phyloP scores from a whole-genome alignment of 306 rosid genomes.

The Prinsepia uniflora region DNA sequence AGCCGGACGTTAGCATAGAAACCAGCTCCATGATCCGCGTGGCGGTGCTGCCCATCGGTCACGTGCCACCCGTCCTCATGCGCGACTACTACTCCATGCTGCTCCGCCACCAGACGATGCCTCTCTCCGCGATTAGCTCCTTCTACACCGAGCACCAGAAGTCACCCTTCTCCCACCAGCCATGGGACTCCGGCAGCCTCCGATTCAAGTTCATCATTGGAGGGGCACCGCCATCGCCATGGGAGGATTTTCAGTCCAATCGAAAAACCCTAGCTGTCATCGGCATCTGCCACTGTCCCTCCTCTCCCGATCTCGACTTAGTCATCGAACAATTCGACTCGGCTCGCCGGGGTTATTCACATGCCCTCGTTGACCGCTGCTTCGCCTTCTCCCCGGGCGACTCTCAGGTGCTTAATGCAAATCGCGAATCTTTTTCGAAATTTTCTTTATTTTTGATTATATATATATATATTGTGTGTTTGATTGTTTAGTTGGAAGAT shows the following conservation, averaged over 20 bases:
- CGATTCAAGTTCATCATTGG: conserved; percentile 84
- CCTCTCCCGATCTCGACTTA: conserved; percentile 75
- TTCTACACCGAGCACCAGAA: conserved; percentile 96
- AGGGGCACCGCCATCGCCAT: conserved; percentile 73
- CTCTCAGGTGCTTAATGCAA: conserved; percentile 52
- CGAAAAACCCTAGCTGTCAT: conserved; percentile 80
- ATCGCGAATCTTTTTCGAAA: background rate
- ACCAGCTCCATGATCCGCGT: conserved; percentile 78
- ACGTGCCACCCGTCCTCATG: conserved; percentile 51
- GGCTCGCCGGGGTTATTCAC: conserved; percentile 52
- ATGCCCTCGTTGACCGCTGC: conserved; percentile 81
- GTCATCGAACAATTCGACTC: conserved; percentile 44
- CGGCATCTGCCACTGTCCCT: conserved; percentile 91
- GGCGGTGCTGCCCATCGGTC: conserved; percentile 86
- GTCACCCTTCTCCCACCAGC: conserved; percentile 83
- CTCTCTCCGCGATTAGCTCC: conserved; percentile 79
- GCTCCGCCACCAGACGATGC: conserved; percentile 67
- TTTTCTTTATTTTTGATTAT: too few species aligned
- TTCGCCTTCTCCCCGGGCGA: conserved; percentile 87
- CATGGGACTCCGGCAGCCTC: conserved; percentile 85
- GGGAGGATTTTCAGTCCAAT: conserved; percentile 95
- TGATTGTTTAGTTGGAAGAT: conserved; percentile 69
- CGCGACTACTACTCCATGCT: conserved; percentile 83
- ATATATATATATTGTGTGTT: background rate
- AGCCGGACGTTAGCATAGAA: conserved; percentile 92